A percentile compares a stretch with the other conserved stretches of the same genome.
Evolutionary conservation across 768 basidiomycete species (phyloP).

Genomic region (Auricularia heimuer): DNA sequence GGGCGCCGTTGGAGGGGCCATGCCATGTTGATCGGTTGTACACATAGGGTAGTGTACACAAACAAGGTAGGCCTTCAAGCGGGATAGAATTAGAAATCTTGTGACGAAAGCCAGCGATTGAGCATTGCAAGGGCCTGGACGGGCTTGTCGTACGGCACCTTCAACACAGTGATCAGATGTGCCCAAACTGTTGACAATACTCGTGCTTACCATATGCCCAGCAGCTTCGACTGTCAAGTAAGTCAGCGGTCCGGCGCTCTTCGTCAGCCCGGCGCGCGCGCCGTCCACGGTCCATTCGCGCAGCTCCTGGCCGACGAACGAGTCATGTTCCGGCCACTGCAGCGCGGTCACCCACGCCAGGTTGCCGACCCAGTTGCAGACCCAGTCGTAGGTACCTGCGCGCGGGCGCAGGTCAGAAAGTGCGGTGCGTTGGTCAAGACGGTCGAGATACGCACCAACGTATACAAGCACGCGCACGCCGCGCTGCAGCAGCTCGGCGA

Average conservation of each 20-base stretch:
- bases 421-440: too few species aligned
- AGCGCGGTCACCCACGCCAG: conserved; percentile 64
- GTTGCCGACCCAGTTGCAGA: conserved; percentile 30
- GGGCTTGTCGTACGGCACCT: conserved; percentile 19
- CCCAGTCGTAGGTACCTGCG: conserved; percentile 16
- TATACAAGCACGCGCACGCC: conserved; percentile 25
- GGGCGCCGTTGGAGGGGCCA: too few species aligned
- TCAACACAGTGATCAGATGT: not conserved
- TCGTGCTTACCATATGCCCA: conserved; percentile 23
- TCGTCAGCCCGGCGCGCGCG: conserved; percentile 22
- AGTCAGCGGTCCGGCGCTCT: conserved; percentile 28
- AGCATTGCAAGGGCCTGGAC: conserved; percentile 25
- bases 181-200: not conserved
- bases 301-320: conserved; percentile 21
- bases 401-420: too few species aligned
- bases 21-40: too few species aligned
- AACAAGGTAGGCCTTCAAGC: too few species aligned
- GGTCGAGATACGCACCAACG: conserved; percentile 10
- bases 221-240: conserved; percentile 16
- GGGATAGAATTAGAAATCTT: conserved; percentile 5
- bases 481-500: conserved; percentile 29
- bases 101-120: conserved; percentile 19
- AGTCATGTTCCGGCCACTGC: conserved; percentile 57
- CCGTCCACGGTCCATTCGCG: conserved; percentile 27
- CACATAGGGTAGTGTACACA: too few species aligned